These are phyloP conservation scores for Arthonia radiata DNA, from an alignment of 495 filamentous ascomycete genomes.

Conservation along the genomic window DNA sequence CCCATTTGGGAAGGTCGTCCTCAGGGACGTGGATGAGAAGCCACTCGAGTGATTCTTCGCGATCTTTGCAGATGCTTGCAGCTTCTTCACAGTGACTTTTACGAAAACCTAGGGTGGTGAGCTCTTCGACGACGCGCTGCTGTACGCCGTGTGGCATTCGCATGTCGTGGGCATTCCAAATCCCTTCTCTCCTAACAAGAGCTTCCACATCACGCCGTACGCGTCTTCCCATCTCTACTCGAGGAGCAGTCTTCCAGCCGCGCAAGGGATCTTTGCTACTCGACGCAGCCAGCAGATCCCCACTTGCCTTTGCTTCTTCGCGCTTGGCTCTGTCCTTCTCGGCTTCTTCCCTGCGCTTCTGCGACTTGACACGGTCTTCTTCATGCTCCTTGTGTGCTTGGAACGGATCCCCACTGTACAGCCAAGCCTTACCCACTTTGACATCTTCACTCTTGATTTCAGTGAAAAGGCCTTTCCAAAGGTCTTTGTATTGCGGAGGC, in stretches of 20 bases:
- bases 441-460: slow-evolving; percentile 53
- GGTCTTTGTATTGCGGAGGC: slow-evolving; percentile 61
- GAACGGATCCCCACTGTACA: slow-evolving; percentile 94
- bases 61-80: slow-evolving; percentile 59
- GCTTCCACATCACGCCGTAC: slow-evolving; percentile 55
- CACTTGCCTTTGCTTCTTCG: slow-evolving; percentile 14
- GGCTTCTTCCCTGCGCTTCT: slow-evolving; percentile 34
- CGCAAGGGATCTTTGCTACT: slow-evolving; percentile 18
- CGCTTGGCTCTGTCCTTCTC: slow-evolving; percentile 12
- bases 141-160: slow-evolving; percentile 40
- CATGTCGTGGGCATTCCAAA: too few relatives aligned
- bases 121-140: slow-evolving; percentile 40
- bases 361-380: slow-evolving; percentile 38
- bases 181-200: slow-evolving; percentile 44
- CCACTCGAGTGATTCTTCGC: slow-evolving; percentile 85
- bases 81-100: slow-evolving; percentile 77
- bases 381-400: slow-evolving; percentile 52
- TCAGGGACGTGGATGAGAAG: slow-evolving; percentile 89
- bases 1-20: slow-evolving; percentile 77
- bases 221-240: slow-evolving; percentile 71
- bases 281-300: slow-evolving; percentile 9
- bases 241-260: slow-evolving; percentile 66
- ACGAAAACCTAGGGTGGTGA: slow-evolving; percentile 55
- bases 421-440: slow-evolving; percentile 54
- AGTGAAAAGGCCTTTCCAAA: slow-evolving; percentile 74